A percentile compares a stretch with the other conserved stretches of the same genome.
These are phyloP conservation scores for Tuber calosporum DNA, from an alignment of 495 filamentous ascomycete species.

Conservation along the genomic window DNA sequence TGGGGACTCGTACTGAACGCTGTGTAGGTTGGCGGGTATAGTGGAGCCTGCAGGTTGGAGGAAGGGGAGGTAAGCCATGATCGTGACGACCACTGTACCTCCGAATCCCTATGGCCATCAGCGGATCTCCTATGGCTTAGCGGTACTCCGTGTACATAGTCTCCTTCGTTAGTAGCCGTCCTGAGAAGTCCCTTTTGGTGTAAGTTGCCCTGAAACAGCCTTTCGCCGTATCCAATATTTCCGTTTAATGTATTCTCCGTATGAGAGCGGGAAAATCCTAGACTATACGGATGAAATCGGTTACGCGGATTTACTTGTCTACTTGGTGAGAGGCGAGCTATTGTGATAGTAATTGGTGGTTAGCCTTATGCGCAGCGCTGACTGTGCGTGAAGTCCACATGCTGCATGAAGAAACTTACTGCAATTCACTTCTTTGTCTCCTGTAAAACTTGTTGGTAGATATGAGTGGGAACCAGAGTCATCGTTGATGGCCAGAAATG, in stretches of 20 bases:
- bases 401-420: not conserved
- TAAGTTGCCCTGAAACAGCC: constrained; percentile 11
- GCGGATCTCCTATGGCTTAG: constrained; percentile 16
- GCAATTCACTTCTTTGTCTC: not conserved
- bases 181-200: constrained; percentile 12
- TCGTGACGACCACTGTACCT: constrained; percentile 15
- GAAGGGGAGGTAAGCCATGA: constrained; percentile 16
- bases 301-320: constrained; percentile 15
- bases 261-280: constrained; percentile 17
- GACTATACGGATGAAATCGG: constrained; percentile 15
- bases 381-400: not conserved
- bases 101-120: constrained; percentile 13
- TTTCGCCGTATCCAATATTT: constrained; percentile 20
- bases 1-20: constrained; percentile 10
- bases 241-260: constrained; percentile 3
- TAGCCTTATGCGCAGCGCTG: not conserved
- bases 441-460: not conserved
- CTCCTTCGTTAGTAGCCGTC: constrained; percentile 7
- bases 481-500: not conserved
- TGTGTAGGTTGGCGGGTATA: constrained; percentile 26
- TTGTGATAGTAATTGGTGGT: not conserved
- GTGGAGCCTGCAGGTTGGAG: constrained; percentile 13
- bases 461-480: not conserved
- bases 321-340: constrained; percentile 25
- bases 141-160: constrained; percentile 8